Evolutionary conservation across 2,329 filamentous ascomycete genomes (phyloP), one percentile per base, ranked within the genome.

Genomic region (Neonectria coccinea): DNA sequence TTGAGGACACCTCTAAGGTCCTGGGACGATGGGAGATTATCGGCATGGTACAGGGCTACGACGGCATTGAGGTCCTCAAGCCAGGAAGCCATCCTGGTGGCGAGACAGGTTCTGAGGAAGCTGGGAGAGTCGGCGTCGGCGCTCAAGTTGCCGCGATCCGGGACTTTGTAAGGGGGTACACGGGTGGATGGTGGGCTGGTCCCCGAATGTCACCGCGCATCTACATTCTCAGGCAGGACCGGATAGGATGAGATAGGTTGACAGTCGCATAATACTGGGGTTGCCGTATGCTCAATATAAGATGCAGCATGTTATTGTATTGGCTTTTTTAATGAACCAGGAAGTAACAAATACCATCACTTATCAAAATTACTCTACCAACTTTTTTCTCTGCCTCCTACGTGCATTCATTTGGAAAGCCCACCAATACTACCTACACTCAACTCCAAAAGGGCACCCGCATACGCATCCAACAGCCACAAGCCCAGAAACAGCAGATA

Each of bases 131-230:
- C 1, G 86, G 86, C 2, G 79, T 79, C 36, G 86, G 83, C 1
- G 77, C 76, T 36, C 52, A 75, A 0, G 73, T 87, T 16, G 78
- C 74, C 31, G 69, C 68, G 27, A 56, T 83, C 36, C 82, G 82
- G 62, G 76, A 81, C 5, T 52, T 66, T 2, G 81, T 86, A 7
- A 83, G 84, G 64, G 66, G 65, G 27, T 64, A 79, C 5, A 89
- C 86, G 0, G 83, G 87, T 2, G 89, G 89, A 0, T 90, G 87
- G 86, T 91, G 89, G 88, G 68, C 87, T 68, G 89, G 89, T 0
- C 88, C 88, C 25, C 81, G 83, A 67, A 89, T 90, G 86, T 81
- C 81, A 66, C 86, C 87, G 6, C 79, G 81, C 56, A 82, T 89
- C 47, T 77, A 82, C 68, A 81, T 89, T 18, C 72, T 89, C 74